These are phyloP conservation scores for Acer yangbiense DNA, from an alignment of 345 rosid species.

Conservation along the genomic window DNA sequence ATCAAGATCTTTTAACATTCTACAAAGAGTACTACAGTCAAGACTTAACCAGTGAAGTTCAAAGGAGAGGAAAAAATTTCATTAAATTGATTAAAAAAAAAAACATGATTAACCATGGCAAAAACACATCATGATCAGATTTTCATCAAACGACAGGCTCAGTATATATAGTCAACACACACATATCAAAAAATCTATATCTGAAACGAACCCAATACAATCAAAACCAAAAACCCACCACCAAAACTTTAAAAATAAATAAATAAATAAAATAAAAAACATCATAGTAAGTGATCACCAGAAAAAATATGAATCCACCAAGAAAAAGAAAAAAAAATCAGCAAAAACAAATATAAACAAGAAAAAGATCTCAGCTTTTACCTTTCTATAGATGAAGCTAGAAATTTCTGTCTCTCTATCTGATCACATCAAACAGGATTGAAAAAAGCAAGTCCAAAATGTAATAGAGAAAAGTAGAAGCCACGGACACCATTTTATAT, in stretches of 20 bases:
- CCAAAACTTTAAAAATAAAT: not conserved
- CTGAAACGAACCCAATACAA: not conserved
- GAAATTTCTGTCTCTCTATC: not conserved
- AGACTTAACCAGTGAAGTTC: not conserved
- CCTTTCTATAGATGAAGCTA: not conserved
- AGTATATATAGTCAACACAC: not conserved
- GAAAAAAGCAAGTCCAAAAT: not conserved
- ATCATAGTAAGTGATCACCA: conserved; percentile 9
- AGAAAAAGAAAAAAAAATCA: not conserved
- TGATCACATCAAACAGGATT: not conserved
- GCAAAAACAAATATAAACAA: not conserved
- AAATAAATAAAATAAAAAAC: not conserved
- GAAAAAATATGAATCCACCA: not conserved
- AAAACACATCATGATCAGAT: not conserved
- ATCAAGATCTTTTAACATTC: not conserved
- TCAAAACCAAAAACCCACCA: not conserved
- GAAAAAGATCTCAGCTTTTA: not conserved
- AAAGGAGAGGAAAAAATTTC: not conserved
- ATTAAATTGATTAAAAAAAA: not conserved
- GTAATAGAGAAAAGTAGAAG: not conserved
- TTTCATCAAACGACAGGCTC: not conserved
- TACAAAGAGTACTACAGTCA: not conserved
- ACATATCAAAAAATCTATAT: not conserved
- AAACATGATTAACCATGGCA: not conserved
- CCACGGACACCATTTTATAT: not conserved